Conservation (phyloP, 2,329 filamentous ascomycete genomes). For the Amphichorda felina region DNA sequence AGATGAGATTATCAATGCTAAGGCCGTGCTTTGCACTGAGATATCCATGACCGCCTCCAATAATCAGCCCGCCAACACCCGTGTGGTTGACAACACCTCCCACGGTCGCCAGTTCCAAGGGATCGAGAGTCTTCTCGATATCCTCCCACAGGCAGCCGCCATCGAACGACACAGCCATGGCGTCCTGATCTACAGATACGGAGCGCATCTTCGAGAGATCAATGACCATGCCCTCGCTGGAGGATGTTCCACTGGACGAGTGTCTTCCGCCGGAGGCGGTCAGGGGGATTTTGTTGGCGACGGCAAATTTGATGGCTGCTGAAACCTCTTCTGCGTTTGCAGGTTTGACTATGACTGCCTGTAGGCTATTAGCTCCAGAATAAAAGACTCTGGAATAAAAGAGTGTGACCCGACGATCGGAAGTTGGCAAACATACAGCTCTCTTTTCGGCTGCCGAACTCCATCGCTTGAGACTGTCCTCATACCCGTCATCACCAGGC, state of each 20-base stretch:
- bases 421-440: slow-evolving; percentile 1
- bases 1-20: background rate
- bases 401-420: too few species aligned
- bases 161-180: slow-evolving; percentile 32
- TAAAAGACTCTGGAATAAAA: too few species aligned
- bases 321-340: background rate
- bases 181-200: slow-evolving; percentile 32
- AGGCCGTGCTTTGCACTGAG: slow-evolving; percentile 27
- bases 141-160: slow-evolving; percentile 42
- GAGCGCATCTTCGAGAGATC: slow-evolving; percentile 38
- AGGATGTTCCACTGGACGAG: slow-evolving; percentile 35
- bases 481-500: slow-evolving; percentile 1
- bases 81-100: slow-evolving; percentile 53
- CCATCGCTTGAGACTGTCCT: slow-evolving; percentile 2
- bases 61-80: slow-evolving; percentile 44
- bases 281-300: slow-evolving; percentile 30
- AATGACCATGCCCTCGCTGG: slow-evolving; percentile 35
- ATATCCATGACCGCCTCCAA: slow-evolving; percentile 48
- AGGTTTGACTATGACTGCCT: background rate
- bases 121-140: slow-evolving; percentile 36
- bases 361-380: background rate
- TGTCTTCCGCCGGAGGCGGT: slow-evolving; percentile 45
- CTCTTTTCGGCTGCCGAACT: background rate
- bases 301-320: slow-evolving; percentile 20
- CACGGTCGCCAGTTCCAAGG: slow-evolving; percentile 42